Evolutionary conservation across 345 rosid species (phyloP).

Genomic region (Geranium brycei): DNA sequence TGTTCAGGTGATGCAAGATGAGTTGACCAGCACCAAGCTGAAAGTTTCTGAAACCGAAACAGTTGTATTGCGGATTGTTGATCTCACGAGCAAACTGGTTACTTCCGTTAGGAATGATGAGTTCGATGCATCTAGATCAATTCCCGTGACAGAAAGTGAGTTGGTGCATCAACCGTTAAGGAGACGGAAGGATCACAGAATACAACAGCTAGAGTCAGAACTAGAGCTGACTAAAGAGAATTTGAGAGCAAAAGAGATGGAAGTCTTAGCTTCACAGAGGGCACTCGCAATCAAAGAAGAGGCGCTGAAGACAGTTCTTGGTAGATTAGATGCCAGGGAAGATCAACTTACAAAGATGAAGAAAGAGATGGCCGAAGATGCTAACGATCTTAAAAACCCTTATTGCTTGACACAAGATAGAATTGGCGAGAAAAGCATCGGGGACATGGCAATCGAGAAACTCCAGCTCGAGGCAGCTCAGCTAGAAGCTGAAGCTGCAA

Average conservation of each 20-base stretch:
- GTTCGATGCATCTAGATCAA: constrained; percentile 10
- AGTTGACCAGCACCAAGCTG: constrained; percentile 38
- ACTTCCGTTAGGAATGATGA: constrained; percentile 28
- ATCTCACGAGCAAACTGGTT: constrained; percentile 45
- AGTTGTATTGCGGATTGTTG: constrained; percentile 47
- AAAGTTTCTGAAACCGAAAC: constrained; percentile 56
- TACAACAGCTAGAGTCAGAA: constrained; percentile 50
- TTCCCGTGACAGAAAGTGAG: constrained; percentile 12
- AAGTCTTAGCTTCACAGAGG: constrained; percentile 45
- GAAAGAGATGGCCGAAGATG: constrained; percentile 49
- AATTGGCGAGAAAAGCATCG: constrained; percentile 44
- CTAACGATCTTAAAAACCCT: constrained; percentile 46
- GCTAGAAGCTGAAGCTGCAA: constrained; percentile 76
- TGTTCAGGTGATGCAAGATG: constrained; percentile 37
- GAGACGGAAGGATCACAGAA: constrained; percentile 27
- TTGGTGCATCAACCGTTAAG: constrained; percentile 20
- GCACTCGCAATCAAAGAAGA: constrained; percentile 48
- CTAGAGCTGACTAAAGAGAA: constrained; percentile 40
- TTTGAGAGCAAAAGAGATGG: constrained; percentile 58
- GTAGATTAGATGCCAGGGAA: constrained; percentile 38
- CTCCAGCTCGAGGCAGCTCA: constrained; percentile 74
- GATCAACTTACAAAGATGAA: constrained; percentile 40
- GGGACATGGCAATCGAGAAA: constrained; percentile 63
- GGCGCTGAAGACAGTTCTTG: constrained; percentile 39
- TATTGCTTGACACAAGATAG: constrained; percentile 58